Evolutionary conservation across 257 asterid genomes (phyloP).

Genomic region (Solanum sejunctum): DNA sequence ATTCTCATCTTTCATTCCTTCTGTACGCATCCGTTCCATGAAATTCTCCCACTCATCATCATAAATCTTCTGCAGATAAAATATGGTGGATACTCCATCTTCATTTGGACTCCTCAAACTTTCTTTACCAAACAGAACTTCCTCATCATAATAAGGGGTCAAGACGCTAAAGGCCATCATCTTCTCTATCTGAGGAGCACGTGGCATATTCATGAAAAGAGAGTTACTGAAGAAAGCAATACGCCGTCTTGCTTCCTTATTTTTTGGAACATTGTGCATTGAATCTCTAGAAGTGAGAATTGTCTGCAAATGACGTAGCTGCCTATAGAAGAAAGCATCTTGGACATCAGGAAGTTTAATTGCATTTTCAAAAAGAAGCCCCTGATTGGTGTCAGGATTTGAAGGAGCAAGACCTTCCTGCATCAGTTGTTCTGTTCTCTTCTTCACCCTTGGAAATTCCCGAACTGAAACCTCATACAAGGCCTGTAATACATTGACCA

Average conservation of each 20-base stretch:
- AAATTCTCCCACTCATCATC: slow-evolving; percentile 87
- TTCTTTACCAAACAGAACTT: slow-evolving; percentile 76
- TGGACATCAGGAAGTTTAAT: slow-evolving; percentile 46
- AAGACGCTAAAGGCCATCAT: slow-evolving; percentile 93
- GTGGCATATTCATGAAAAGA: slow-evolving; percentile 92
- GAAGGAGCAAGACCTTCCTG: slow-evolving; percentile 63
- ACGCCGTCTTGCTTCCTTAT: slow-evolving; percentile 65
- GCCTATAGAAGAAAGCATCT: slow-evolving; percentile 61
- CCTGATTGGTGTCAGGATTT: slow-evolving; percentile 14
- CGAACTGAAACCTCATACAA: slow-evolving; percentile 68
- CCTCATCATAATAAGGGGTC: slow-evolving; percentile 96
- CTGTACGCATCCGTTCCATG: slow-evolving; percentile 72
- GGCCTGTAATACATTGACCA: slow-evolving; percentile 67
- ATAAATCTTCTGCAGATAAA: slow-evolving; percentile 76
- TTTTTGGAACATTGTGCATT: slow-evolving; percentile 70
- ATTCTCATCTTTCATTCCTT: slow-evolving; percentile 56
- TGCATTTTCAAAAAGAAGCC: slow-evolving; percentile 57
- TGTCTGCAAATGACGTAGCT: slow-evolving; percentile 62
- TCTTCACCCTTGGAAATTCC: slow-evolving; percentile 57
- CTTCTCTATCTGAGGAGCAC: slow-evolving; percentile 86
- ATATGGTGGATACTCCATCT: slow-evolving; percentile 78
- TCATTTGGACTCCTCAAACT: slow-evolving; percentile 68
- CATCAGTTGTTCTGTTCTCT: slow-evolving; percentile 37
- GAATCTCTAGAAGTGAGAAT: slow-evolving; percentile 70
- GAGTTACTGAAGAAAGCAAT: slow-evolving; percentile 89